phyloP scores from a whole-genome alignment of 73 alveolate species.

The Paramecium biaurelia region DNA sequence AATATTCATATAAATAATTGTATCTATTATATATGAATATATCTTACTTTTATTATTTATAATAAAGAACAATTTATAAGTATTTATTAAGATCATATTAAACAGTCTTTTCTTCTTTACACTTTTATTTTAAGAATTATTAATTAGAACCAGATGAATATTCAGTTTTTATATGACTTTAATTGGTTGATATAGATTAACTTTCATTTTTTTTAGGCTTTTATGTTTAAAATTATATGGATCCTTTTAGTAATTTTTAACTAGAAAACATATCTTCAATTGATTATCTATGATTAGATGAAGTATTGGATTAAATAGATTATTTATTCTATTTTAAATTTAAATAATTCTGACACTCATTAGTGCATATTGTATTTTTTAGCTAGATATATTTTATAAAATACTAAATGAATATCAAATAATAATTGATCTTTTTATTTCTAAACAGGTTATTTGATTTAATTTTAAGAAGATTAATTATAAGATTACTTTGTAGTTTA shows the following conservation, averaged over 20 bases:
- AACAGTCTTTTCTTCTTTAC: not conserved
- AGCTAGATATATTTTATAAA: not conserved
- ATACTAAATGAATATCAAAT: constrained; percentile 11
- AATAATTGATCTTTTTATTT: not conserved
- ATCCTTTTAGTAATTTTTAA: not conserved
- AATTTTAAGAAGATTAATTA: not conserved
- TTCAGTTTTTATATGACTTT: not conserved
- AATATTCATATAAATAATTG: not conserved
- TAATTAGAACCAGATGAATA: not conserved
- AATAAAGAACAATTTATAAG: not conserved
- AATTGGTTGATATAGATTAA: not conserved
- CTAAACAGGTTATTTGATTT: not conserved
- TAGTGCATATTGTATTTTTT: not conserved
- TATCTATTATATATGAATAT: not conserved
- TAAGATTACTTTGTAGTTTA: not conserved
- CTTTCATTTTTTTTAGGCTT: not conserved
- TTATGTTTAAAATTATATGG: not conserved
- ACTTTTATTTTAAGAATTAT: not conserved
- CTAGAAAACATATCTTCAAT: not conserved
- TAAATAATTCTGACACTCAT: not conserved
- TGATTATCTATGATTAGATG: not conserved
- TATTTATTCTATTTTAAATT: not conserved
- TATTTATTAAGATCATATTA: not conserved
- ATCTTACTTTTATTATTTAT: constrained; percentile 33
- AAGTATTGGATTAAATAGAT: not conserved